Percentiles rank a stretch among this genome's conserved stretches.
These are phyloP conservation scores for Candida anglica DNA, from an alignment of 805 yeast species.

Conservation along the genomic window DNA sequence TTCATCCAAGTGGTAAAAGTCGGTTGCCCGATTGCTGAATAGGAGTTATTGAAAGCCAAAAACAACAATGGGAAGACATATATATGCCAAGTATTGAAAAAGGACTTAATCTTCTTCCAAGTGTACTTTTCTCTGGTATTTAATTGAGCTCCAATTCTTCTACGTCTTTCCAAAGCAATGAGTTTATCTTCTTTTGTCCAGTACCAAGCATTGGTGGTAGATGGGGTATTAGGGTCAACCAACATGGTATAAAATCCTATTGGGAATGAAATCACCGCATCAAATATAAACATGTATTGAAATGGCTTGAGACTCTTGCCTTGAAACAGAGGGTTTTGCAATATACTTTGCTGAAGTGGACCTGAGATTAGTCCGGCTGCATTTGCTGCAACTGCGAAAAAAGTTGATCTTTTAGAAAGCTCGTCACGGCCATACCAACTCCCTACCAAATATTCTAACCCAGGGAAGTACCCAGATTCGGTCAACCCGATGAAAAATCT, in stretches of 20 bases:
- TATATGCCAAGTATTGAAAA: conserved; percentile 20
- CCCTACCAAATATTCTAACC: conserved; percentile 21
- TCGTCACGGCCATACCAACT: conserved; percentile 31
- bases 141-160: conserved; percentile 36
- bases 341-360: conserved; percentile 25
- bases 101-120: conserved; percentile 23
- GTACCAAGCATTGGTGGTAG: conserved; percentile 39
- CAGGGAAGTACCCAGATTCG: conserved; percentile 24
- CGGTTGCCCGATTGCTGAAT: conserved; percentile 33
- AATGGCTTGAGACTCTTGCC: conserved; percentile 25
- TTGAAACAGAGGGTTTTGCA: conserved; percentile 11
- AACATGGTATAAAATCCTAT: conserved; percentile 40
- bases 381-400: conserved; percentile 29
- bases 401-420: conserved; percentile 30
- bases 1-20: conserved; percentile 46
- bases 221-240: conserved; percentile 45
- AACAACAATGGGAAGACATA: conserved; percentile 24
- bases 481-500: conserved; percentile 17
- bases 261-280: conserved; percentile 34
- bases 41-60: conserved; percentile 33
- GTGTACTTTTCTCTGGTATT: conserved; percentile 40
- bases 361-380: conserved; percentile 35
- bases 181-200: conserved; percentile 37
- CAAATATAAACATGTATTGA: conserved; percentile 46
- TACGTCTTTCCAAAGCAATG: conserved; percentile 16